Evolutionary conservation across 768 basidiomycete species (phyloP).

Genomic region (Lactifluus volemus): DNA sequence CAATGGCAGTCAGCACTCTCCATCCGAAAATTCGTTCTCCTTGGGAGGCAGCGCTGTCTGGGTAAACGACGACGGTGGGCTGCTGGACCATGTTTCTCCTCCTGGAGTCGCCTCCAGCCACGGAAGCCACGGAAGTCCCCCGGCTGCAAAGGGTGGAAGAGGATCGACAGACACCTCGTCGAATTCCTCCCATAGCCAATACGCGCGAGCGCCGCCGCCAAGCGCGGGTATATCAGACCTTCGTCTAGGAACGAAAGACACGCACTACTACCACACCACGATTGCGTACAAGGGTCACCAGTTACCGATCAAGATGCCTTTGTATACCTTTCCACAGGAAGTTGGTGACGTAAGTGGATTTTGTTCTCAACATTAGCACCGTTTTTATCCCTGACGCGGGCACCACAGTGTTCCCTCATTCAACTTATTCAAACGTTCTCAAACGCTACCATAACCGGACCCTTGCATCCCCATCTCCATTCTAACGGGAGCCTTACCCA

Average conservation of each 20-base stretch:
- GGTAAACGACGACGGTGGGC: conserved; percentile 67
- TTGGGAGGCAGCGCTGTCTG: conserved; percentile 77
- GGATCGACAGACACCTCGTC: conserved; percentile 70
- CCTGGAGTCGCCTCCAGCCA: conserved; percentile 24
- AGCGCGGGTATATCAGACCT: conserved; percentile 37
- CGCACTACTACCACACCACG: conserved; percentile 85
- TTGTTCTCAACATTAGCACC: background rate
- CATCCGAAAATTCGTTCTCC: conserved; percentile 66
- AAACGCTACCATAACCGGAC: conserved; percentile 54
- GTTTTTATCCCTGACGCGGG: background rate
- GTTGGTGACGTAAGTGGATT: conserved; percentile 78
- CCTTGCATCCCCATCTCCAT: conserved; percentile 86
- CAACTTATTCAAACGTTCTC: conserved; percentile 83
- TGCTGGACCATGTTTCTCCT: conserved; percentile 31
- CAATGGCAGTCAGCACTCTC: conserved; percentile 39
- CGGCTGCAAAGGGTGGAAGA: conserved; percentile 43
- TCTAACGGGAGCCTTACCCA: conserved; percentile 86
- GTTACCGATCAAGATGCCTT: conserved; percentile 85
- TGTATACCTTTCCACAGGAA: conserved; percentile 87
- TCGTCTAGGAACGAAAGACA: conserved; percentile 60
- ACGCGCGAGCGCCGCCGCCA: conserved; percentile 21
- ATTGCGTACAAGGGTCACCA: conserved; percentile 78
- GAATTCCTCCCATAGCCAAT: conserved; percentile 47
- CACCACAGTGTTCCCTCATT: conserved; percentile 77
- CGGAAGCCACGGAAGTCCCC: conserved; percentile 38